phyloP scores from a whole-genome alignment of 352 stramenopile species.

The Thalassiosira gravida region DNA sequence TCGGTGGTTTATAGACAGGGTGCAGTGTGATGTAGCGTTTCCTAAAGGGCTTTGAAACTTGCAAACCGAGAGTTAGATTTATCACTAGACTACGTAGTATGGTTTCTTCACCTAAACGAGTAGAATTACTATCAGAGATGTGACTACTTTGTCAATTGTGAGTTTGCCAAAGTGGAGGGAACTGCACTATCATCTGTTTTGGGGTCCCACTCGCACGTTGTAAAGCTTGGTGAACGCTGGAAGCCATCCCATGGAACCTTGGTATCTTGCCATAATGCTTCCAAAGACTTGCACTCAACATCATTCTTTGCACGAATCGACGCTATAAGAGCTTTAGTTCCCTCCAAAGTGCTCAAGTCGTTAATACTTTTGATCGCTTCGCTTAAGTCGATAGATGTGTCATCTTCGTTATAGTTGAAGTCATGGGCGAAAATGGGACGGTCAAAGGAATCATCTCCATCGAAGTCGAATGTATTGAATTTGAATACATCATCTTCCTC shows the following conservation, averaged over 20 bases:
- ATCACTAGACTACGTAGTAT: too few species aligned
- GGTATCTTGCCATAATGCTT: not conserved
- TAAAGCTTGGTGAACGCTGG: not conserved
- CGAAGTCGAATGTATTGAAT: too few species aligned
- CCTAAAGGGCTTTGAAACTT: too few species aligned
- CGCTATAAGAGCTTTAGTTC: not conserved
- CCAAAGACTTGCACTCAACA: not conserved
- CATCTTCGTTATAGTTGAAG: slow-evolving; percentile 7
- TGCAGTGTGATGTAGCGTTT: too few species aligned
- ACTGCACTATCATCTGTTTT: slow-evolving; percentile 4
- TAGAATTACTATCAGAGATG: too few species aligned
- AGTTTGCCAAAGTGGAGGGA: too few species aligned
- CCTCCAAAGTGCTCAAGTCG: slow-evolving; percentile 1
- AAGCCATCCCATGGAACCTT: slow-evolving; percentile 3
- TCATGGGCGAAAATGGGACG: slow-evolving; percentile 8
- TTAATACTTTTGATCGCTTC: slow-evolving; percentile 14
- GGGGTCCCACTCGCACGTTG: not conserved
- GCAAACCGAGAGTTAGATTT: too few species aligned
- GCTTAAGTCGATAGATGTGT: not conserved
- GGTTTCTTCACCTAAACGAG: too few species aligned
- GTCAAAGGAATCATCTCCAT: not conserved
- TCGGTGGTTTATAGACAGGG: too few species aligned
- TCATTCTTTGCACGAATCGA: not conserved
- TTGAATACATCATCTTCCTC: slow-evolving; percentile 3
- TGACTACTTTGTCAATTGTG: too few species aligned